phyloP scores from a whole-genome alignment of 805 yeast genomes.

The Jamesozyma lodderae region DNA sequence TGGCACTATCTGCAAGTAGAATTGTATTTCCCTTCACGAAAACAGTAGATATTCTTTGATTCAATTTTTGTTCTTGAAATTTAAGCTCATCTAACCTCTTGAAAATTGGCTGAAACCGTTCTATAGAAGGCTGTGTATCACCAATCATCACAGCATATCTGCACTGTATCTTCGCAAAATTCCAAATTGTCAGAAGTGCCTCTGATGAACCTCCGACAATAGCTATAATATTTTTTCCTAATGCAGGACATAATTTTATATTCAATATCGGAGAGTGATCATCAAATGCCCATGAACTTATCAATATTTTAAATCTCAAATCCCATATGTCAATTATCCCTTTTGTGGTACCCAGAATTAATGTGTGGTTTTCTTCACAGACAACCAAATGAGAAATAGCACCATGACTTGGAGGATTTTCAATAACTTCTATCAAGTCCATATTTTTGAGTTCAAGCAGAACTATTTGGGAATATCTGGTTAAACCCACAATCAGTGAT shows the following conservation, averaged over 20 bases:
- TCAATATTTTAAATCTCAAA: conserved; percentile 49
- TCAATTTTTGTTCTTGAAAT: conserved; percentile 1
- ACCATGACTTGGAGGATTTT: conserved; percentile 59
- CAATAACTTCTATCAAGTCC: conserved; percentile 35
- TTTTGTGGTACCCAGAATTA: conserved; percentile 61
- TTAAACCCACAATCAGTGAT: conserved; percentile 41
- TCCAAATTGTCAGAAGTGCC: conserved; percentile 64
- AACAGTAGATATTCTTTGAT: conserved; percentile 1
- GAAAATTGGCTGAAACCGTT: conserved; percentile 12
- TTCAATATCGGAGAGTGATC: conserved; percentile 41
- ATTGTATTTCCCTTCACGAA: conserved; percentile 9
- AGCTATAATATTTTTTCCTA: conserved; percentile 36
- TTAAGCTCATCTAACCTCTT: conserved; percentile 6
- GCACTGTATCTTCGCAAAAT: conserved; percentile 55
- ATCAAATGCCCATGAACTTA: conserved; percentile 56
- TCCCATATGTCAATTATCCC: conserved; percentile 83
- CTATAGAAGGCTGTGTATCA: conserved; percentile 18
- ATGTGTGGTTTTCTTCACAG: conserved; percentile 49
- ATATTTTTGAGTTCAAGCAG: conserved; percentile 52
- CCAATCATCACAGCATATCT: conserved; percentile 33
- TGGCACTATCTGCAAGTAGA: conserved; percentile 12
- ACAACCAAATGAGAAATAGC: conserved; percentile 50
- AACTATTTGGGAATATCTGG: conserved; percentile 44
- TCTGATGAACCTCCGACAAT: conserved; percentile 59
- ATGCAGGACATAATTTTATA: conserved; percentile 24